Evolutionary conservation across 176 grass and related monocot species (phyloP).

Genomic region (Zoysia japonica): DNA sequence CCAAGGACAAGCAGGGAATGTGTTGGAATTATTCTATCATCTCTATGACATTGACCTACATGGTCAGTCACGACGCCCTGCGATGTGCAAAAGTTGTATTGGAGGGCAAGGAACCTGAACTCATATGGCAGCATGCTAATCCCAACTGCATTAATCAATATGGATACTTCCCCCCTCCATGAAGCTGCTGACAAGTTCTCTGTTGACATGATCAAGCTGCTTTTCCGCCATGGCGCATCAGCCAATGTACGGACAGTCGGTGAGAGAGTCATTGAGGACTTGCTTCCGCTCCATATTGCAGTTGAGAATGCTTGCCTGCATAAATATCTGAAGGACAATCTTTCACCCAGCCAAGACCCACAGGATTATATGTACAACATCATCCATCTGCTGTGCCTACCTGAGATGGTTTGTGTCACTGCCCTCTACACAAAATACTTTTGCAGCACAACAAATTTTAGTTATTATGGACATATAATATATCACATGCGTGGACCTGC

Average conservation of each 20-base stretch:
- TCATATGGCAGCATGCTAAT: not conserved
- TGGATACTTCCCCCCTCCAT: slow-evolving; percentile 17
- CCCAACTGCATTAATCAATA: slow-evolving; percentile 7
- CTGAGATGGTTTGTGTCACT: slow-evolving; percentile 35
- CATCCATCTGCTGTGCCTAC: slow-evolving; percentile 30
- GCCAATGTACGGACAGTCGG: slow-evolving; percentile 17
- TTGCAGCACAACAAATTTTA: not conserved
- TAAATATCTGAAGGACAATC: slow-evolving; percentile 24
- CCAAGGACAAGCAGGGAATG: not conserved
- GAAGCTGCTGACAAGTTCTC: slow-evolving; percentile 24
- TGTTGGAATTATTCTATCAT: not conserved
- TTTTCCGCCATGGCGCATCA: slow-evolving; percentile 2
- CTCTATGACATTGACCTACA: not conserved
- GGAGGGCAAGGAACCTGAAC: slow-evolving; percentile 6
- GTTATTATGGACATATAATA: not conserved
- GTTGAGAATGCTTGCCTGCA: slow-evolving; percentile 9
- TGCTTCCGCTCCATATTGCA: slow-evolving; percentile 17
- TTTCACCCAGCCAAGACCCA: not conserved
- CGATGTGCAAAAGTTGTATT: slow-evolving; percentile 11
- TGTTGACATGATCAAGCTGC: slow-evolving; percentile 14
- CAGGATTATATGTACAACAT: slow-evolving; percentile 9
- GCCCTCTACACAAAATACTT: not conserved
- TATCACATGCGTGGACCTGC: no score
- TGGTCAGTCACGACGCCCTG: not conserved
- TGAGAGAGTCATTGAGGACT: not conserved